These are phyloP conservation scores for Plasmodium chabaudi DNA, from an alignment of 169 alveolate species.

Conservation along the genomic window DNA sequence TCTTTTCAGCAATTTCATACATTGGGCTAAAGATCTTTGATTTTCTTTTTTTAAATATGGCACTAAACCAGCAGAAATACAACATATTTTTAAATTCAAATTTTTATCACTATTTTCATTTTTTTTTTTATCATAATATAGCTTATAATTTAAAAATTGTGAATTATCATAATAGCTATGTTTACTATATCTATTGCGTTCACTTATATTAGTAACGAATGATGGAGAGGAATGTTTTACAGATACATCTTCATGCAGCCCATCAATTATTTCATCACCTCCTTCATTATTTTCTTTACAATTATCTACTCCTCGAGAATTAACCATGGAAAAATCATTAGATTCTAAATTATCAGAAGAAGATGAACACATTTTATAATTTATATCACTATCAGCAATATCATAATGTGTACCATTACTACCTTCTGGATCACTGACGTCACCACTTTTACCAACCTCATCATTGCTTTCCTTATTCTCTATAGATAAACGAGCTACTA, in stretches of 20 bases:
- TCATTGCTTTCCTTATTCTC: background rate
- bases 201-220: background rate
- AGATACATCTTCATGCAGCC: background rate
- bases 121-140: background rate
- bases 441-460: background rate
- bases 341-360: constrained; percentile 7
- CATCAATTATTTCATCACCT: background rate
- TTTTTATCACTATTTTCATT: background rate
- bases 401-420: background rate
- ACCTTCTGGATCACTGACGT: background rate
- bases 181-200: background rate
- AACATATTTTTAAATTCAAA: constrained; percentile 12
- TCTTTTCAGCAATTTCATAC: constrained; percentile 48
- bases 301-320: background rate
- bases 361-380: constrained; percentile 18
- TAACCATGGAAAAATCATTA: background rate
- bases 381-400: constrained; percentile 12
- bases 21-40: constrained; percentile 40
- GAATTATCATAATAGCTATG: no score
- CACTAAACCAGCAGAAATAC: constrained; percentile 60
- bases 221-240: no score
- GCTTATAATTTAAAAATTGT: background rate
- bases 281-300: background rate
- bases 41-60: constrained; percentile 69
- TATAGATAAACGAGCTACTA: constrained; percentile 25